Percentiles rank a stretch among this genome's conserved stretches.
These are phyloP conservation scores for Kalmusia sp. DNA, from an alignment of 2,329 filamentous ascomycete species.

Conservation along the genomic window DNA sequence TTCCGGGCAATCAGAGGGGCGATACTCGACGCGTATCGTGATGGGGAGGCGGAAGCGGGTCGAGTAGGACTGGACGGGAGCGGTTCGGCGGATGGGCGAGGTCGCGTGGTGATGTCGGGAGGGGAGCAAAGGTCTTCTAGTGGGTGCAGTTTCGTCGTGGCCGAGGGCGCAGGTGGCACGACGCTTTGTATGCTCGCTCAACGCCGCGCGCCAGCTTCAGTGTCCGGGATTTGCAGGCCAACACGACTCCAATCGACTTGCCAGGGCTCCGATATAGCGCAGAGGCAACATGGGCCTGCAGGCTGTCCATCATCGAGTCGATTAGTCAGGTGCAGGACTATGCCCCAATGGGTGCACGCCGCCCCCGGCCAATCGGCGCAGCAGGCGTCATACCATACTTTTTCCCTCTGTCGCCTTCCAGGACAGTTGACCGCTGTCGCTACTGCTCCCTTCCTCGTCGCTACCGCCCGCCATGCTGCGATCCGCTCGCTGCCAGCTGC, in stretches of 20 bases:
- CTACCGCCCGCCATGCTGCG: slow-evolving; percentile 43
- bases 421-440: slow-evolving; percentile 11
- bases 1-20: background rate
- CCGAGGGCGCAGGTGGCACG: background rate
- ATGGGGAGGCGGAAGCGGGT: background rate
- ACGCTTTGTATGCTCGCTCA: background rate
- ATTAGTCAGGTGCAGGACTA: background rate
- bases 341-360: background rate
- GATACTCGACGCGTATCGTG: slow-evolving; percentile 12
- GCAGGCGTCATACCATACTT: slow-evolving; percentile 9
- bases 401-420: background rate
- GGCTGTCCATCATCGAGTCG: background rate
- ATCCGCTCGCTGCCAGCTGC: slow-evolving; percentile 40
- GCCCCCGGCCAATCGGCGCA: slow-evolving; percentile 7
- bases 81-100: background rate
- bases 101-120: slow-evolving; percentile 8
- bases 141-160: slow-evolving; percentile 1
- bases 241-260: background rate
- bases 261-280: background rate
- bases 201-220: background rate
- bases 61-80: background rate
- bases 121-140: slow-evolving; percentile 2
- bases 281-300: background rate
- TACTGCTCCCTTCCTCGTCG: slow-evolving; percentile 8
- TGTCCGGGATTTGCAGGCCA: background rate